Percentiles rank a stretch among this genome's conserved stretches.
Evolutionary conservation across 352 stramenopile genomes (phyloP).

Genomic region (Phytophthora pinifolia): DNA sequence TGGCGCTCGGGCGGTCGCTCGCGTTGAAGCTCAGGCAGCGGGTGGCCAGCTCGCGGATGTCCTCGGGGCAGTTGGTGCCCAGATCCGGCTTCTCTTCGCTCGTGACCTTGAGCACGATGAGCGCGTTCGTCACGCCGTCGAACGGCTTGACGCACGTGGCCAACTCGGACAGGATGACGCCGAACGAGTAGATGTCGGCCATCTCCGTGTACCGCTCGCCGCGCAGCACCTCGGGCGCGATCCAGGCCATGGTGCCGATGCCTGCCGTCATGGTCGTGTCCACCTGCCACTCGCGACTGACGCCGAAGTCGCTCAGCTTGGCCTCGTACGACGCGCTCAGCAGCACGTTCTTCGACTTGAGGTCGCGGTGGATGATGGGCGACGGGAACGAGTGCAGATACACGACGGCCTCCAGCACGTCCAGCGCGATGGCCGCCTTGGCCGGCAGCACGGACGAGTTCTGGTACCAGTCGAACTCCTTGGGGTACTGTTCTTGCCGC

Average conservation of each 20-base stretch:
- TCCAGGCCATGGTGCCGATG: conserved; percentile 87
- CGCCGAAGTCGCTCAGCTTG: conserved; percentile 86
- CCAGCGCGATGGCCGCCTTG: conserved; percentile 63
- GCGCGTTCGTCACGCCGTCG: conserved; percentile 63
- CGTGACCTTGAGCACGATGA: conserved; percentile 77
- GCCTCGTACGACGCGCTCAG: conserved; percentile 61
- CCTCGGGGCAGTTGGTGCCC: conserved; percentile 55
- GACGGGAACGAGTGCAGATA: conserved; percentile 85
- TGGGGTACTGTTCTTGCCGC: conserved; percentile 39
- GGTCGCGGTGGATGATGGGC: conserved; percentile 79
- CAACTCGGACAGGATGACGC: conserved; percentile 76
- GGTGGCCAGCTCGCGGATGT: conserved; percentile 60
- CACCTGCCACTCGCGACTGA: conserved; percentile 74
- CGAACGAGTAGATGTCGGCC: conserved; percentile 88
- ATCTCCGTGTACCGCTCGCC: conserved; percentile 86
- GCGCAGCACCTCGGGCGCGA: conserved; percentile 75
- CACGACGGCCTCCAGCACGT: conserved; percentile 76
- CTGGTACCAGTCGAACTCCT: conserved; percentile 73
- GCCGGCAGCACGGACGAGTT: conserved; percentile 46
- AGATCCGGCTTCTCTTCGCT: conserved; percentile 68
- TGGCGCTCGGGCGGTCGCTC: conserved; percentile 63
- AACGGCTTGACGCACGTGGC: conserved; percentile 67
- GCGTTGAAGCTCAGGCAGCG: conserved; percentile 70
- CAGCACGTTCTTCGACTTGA: conserved; percentile 82
- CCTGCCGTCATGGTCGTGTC: conserved; percentile 80